Conservation (phyloP, 805 yeast genomes). For the Ogataea salicorniae region DNA sequence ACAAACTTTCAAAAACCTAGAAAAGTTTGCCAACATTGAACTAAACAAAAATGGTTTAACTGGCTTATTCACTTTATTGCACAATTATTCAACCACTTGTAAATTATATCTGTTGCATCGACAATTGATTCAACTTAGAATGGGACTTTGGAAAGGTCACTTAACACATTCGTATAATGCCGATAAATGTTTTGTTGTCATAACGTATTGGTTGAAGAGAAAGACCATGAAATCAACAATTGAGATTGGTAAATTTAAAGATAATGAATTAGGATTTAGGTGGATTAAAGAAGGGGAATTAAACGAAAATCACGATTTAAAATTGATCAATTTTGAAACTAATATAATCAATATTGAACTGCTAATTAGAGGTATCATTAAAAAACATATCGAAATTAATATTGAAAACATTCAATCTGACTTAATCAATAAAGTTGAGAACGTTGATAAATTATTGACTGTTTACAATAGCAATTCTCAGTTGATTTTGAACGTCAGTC, state of each 20-base stretch:
- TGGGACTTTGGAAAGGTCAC: slow-evolving; percentile 53
- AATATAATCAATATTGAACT: slow-evolving; percentile 33
- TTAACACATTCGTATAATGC: slow-evolving; percentile 54
- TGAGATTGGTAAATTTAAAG: slow-evolving; percentile 53
- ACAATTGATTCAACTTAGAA: slow-evolving; percentile 48
- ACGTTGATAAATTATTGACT: slow-evolving; percentile 27
- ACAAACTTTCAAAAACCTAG: slow-evolving; percentile 39
- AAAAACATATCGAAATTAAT: slow-evolving; percentile 35
- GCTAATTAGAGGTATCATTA: slow-evolving; percentile 34
- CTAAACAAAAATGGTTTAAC: slow-evolving; percentile 41
- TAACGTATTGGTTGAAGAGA: slow-evolving; percentile 62
- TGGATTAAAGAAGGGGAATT: slow-evolving; percentile 57
- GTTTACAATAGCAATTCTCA: slow-evolving; percentile 18
- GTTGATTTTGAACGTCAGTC: slow-evolving; percentile 26
- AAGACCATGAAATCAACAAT: slow-evolving; percentile 47
- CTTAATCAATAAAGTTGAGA: slow-evolving; percentile 24
- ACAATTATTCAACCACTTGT: slow-evolving; percentile 57
- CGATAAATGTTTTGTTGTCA: slow-evolving; percentile 46
- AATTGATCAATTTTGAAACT: slow-evolving; percentile 31
- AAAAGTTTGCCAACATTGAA: slow-evolving; percentile 48
- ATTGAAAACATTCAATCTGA: slow-evolving; percentile 30
- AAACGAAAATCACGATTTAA: slow-evolving; percentile 18
- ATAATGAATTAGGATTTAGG: slow-evolving; percentile 44
- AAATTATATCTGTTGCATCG: slow-evolving; percentile 56
- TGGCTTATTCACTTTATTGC: slow-evolving; percentile 53